These are phyloP conservation scores for Penicillium janthinellum DNA, from an alignment of 2,329 filamentous ascomycete species.

Conservation along the genomic window DNA sequence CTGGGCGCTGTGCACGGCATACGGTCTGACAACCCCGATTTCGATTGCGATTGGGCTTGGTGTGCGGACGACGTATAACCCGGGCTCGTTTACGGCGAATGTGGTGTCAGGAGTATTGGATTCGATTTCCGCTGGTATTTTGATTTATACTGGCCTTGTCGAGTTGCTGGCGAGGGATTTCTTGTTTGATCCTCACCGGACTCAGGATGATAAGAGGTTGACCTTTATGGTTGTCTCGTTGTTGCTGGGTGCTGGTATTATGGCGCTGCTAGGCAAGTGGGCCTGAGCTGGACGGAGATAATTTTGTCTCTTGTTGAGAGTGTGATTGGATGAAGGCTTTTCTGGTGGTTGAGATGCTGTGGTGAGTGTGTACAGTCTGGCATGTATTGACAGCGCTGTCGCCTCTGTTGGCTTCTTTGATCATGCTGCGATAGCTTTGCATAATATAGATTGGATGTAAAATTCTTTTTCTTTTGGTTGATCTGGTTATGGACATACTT, in stretches of 20 bases:
- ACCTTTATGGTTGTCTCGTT: conserved; percentile 47
- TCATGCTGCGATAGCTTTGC: too few species aligned
- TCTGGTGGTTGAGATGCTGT: too few species aligned
- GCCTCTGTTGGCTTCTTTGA: too few species aligned
- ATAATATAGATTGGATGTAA: too few species aligned
- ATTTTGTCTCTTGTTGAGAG: too few species aligned
- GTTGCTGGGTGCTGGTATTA: conserved; percentile 48
- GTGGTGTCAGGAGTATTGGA: conserved; percentile 52
- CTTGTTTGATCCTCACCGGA: conserved; percentile 52
- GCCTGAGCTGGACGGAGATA: conserved; percentile 33
- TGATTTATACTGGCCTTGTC: conserved; percentile 55
- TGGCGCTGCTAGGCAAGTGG: conserved; percentile 57
- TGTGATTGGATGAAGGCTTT: too few species aligned
- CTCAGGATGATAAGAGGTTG: conserved; percentile 38
- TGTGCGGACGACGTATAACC: conserved; percentile 47
- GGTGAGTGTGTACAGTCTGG: too few species aligned
- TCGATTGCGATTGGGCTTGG: conserved; percentile 53
- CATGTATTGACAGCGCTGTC: too few species aligned
- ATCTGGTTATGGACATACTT: too few species aligned
- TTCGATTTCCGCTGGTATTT: conserved; percentile 51
- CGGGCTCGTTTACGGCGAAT: conserved; percentile 33
- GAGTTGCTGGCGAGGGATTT: conserved; percentile 55
- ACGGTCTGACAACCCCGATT: conserved; percentile 57
- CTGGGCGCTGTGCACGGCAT: conserved; percentile 52
- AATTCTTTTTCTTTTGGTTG: too few species aligned